Evolutionary conservation across 495 filamentous ascomycete genomes (phyloP).

Genomic region (Penicillium samsonianum): DNA sequence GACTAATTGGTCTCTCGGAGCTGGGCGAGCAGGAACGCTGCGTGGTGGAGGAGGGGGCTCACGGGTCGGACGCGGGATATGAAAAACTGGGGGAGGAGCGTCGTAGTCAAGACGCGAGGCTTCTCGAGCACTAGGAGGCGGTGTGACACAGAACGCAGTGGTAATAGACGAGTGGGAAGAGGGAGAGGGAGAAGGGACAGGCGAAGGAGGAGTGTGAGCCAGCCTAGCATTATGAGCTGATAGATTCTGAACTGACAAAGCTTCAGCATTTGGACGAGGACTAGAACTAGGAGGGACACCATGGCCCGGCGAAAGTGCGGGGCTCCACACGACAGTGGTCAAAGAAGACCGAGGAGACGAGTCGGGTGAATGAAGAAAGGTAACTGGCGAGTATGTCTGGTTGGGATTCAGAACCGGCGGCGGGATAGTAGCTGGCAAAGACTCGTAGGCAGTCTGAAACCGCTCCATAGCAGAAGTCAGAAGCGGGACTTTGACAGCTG

Average conservation of each 20-base stretch:
- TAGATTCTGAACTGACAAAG: slow-evolving; percentile 2
- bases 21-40: neutral
- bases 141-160: slow-evolving; percentile 8
- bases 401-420: slow-evolving; percentile 4
- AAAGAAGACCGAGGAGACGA: neutral
- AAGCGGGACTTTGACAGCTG: slow-evolving; percentile 39
- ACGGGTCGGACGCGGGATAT: neutral
- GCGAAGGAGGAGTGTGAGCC: neutral
- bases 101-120: neutral
- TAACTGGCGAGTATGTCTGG: neutral
- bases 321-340: neutral
- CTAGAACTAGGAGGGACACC: neutral
- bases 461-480: slow-evolving; percentile 37
- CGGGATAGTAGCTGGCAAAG: slow-evolving; percentile 22
- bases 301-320: neutral
- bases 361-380: neutral
- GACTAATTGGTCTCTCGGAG: neutral
- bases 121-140: neutral
- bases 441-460: slow-evolving; percentile 28
- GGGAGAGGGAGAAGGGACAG: neutral
- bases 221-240: neutral
- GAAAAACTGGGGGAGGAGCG: neutral
- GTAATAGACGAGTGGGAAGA: neutral
- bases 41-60: neutral
- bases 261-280: neutral